A percentile compares a stretch with the other conserved stretches of the same genome.
These are phyloP conservation scores for Monosporascus sp. DNA, from an alignment of 2,329 filamentous ascomycete species.

Conservation along the genomic window DNA sequence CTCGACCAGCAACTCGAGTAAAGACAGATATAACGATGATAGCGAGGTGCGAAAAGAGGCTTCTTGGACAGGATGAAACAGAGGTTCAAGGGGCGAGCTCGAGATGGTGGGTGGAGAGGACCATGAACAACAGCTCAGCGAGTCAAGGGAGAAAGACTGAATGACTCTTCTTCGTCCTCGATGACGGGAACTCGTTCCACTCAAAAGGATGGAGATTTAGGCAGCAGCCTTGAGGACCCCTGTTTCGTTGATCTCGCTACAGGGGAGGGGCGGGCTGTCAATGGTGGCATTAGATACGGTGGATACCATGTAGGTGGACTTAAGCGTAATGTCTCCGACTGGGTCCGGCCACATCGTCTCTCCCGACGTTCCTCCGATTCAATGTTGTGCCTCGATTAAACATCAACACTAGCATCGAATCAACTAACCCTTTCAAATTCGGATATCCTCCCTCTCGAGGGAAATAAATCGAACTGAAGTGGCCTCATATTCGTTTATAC, in stretches of 20 bases:
- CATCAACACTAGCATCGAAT: neutral
- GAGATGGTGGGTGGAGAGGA: no score
- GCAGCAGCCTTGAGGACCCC: neutral
- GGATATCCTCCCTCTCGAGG: no score
- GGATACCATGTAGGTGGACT: neutral
- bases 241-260: neutral
- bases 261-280: no score
- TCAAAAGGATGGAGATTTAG: slow-evolving; percentile 1
- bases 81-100: no score
- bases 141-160: neutral
- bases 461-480: no score
- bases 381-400: neutral
- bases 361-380: neutral
- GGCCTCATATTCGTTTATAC: no score
- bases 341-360: neutral
- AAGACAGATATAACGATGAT: no score
- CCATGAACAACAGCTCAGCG: no score
- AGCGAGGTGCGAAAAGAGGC: no score
- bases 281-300: neutral
- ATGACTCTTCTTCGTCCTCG: neutral
- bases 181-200: neutral
- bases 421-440: no score
- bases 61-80: no score
- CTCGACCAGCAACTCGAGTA: no score
- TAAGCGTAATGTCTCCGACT: neutral